phyloP scores from a whole-genome alignment of 2,329 filamentous ascomycete species.

The Colletotrichum cereale region DNA sequence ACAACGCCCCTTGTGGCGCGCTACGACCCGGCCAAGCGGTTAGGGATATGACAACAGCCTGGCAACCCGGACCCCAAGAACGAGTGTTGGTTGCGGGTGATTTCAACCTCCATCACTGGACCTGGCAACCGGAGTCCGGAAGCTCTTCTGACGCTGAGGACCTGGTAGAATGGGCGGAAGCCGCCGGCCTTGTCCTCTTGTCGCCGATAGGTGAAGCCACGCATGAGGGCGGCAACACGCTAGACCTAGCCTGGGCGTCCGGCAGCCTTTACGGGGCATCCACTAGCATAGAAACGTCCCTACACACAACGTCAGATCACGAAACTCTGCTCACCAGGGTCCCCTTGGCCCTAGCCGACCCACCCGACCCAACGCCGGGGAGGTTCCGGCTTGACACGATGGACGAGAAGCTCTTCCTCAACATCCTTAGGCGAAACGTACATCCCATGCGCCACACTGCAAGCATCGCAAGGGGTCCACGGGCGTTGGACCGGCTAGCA shows the following conservation, averaged over 20 bases:
- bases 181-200: constrained; percentile 5
- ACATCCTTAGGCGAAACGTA: not conserved
- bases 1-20: constrained; percentile 3
- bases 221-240: constrained; percentile 6
- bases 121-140: constrained; percentile 1
- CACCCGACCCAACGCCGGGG: not conserved
- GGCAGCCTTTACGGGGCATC: constrained; percentile 7
- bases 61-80: constrained; percentile 1
- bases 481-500: too few relatives aligned
- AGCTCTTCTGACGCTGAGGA: not conserved
- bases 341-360: constrained; percentile 1
- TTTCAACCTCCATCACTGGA: constrained; percentile 9
- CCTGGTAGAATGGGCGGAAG: constrained; percentile 12
- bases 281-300: constrained; percentile 17
- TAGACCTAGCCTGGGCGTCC: constrained; percentile 11
- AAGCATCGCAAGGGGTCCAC: too few relatives aligned
- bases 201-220: constrained; percentile 7
- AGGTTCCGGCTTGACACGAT: constrained; percentile 12
- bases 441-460: too few relatives aligned
- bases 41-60: not conserved
- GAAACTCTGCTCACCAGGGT: constrained; percentile 7
- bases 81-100: constrained; percentile 2
- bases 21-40: not conserved
- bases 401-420: not conserved
- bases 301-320: constrained; percentile 6